Percentiles rank a stretch among this genome's conserved stretches.
Conservation (phyloP, 495 filamentous ascomycete species). For the Penicillium maclennaniae region DNA sequence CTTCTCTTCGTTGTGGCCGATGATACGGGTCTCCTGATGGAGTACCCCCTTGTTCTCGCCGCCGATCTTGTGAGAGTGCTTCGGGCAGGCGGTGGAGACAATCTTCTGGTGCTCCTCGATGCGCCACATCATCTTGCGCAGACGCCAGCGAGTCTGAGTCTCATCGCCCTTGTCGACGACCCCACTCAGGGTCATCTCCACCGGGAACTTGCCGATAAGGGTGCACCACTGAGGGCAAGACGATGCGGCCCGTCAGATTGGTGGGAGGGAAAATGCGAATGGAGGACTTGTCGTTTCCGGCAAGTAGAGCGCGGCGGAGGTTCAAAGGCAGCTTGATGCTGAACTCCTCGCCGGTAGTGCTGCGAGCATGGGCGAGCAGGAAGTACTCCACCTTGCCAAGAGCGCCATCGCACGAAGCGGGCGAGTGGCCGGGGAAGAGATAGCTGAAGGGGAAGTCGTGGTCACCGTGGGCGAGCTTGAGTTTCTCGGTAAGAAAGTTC, state of each 20-base stretch:
- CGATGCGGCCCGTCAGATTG: slow-evolving; percentile 77
- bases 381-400: slow-evolving; percentile 75
- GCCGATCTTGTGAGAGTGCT: slow-evolving; percentile 70
- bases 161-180: slow-evolving; percentile 61
- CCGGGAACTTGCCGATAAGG: slow-evolving; percentile 76
- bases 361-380: slow-evolving; percentile 67
- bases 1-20: slow-evolving; percentile 73
- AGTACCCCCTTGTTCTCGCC: slow-evolving; percentile 70
- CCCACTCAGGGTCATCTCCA: slow-evolving; percentile 76
- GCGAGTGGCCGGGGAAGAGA: slow-evolving; percentile 80
- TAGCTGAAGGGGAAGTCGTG: slow-evolving; percentile 92
- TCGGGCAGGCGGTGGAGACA: slow-evolving; percentile 74
- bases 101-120: slow-evolving; percentile 82
- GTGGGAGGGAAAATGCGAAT: slow-evolving; percentile 95
- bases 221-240: slow-evolving; percentile 77
- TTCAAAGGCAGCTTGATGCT: slow-evolving; percentile 60
- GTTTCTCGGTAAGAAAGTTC: slow-evolving; percentile 68
- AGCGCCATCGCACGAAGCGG: slow-evolving; percentile 70
- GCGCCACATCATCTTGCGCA: slow-evolving; percentile 88
- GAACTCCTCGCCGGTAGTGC: slow-evolving; percentile 58
- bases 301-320: slow-evolving; percentile 71
- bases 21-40: slow-evolving; percentile 70
- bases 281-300: slow-evolving; percentile 68
- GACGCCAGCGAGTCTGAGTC: slow-evolving; percentile 72
- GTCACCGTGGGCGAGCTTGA: slow-evolving; percentile 56